A percentile compares a stretch with the other conserved stretches of the same genome.
These are phyloP conservation scores for Truncatella angustata DNA, from an alignment of 2,329 filamentous ascomycete genomes.

Conservation along the genomic window DNA sequence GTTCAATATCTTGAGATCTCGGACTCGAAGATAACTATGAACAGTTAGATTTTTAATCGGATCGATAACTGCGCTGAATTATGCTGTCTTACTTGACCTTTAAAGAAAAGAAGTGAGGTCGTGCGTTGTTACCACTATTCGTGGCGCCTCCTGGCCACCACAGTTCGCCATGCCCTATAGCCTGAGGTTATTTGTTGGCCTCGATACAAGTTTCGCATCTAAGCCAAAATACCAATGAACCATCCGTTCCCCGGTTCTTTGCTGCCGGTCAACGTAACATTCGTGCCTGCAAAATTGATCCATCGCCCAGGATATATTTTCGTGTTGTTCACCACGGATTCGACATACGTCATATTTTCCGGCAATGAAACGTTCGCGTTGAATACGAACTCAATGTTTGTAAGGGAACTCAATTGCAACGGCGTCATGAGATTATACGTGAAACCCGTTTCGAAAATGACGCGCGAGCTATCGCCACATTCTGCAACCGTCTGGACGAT, in stretches of 20 bases:
- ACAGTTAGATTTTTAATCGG: background rate
- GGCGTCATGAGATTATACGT: conserved; percentile 21
- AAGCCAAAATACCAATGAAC: conserved; percentile 14
- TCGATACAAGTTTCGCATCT: too few relatives aligned
- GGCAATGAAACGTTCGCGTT: conserved; percentile 18
- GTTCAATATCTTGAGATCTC: conserved; percentile 19
- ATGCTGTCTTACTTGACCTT: conserved; percentile 13
- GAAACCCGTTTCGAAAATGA: conserved; percentile 14
- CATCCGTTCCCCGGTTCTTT: conserved; percentile 11
- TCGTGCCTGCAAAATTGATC: conserved; percentile 19
- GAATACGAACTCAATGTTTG: conserved; percentile 18
- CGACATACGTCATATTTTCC: conserved; percentile 16
- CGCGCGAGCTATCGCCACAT: conserved; percentile 14
- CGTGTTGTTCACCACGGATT: conserved; percentile 16
- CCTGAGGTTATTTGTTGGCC: background rate
- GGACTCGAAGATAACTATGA: conserved; percentile 14
- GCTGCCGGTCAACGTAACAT: conserved; percentile 12
- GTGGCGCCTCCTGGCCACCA: conserved; percentile 18
- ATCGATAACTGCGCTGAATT: background rate
- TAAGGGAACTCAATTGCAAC: conserved; percentile 14
- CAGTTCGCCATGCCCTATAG: conserved; percentile 15
- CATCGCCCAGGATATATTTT: conserved; percentile 20
- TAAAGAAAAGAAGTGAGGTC: conserved; percentile 20
- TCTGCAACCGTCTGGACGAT: conserved; percentile 12
- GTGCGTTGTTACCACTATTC: conserved; percentile 15